Percentiles rank a stretch among this genome's conserved stretches.
These are phyloP conservation scores for Termitomyces bulborhizus DNA, from an alignment of 768 basidiomycete genomes.

Conservation along the genomic window DNA sequence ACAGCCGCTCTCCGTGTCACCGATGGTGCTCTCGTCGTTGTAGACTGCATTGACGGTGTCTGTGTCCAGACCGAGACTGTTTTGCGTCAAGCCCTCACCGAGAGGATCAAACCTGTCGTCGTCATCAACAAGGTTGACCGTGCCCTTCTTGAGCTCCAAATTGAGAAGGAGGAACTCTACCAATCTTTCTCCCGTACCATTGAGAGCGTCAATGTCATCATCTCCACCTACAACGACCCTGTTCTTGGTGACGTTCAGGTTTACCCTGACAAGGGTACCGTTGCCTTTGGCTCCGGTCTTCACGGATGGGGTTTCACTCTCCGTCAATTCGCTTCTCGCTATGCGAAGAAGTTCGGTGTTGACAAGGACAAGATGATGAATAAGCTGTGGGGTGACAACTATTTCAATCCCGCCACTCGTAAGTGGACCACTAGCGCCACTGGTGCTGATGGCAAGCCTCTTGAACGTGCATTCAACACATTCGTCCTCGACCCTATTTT, in stretches of 20 bases:
- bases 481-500: conserved; percentile 99
- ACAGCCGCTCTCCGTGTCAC: conserved; percentile 99
- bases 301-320: conserved; percentile 99
- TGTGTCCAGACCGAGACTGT: conserved; percentile 99
- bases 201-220: conserved; percentile 96
- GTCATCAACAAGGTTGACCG: conserved; percentile 99
- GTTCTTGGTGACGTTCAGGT: conserved; percentile 97
- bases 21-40: conserved; percentile 98
- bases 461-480: conserved; percentile 97
- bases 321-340: conserved; percentile 90
- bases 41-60: conserved; percentile 98
- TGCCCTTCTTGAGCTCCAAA: conserved; percentile 96
- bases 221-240: conserved; percentile 91
- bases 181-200: conserved; percentile 96
- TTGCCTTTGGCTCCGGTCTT: conserved; percentile 98
- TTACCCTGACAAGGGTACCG: conserved; percentile 95
- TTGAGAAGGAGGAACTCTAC: conserved; percentile 92
- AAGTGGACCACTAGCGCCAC: conserved; percentile 85
- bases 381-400: conserved; percentile 99
- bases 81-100: conserved; percentile 90
- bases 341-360: conserved; percentile 97
- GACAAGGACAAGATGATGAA: conserved; percentile 97
- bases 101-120: conserved; percentile 98
- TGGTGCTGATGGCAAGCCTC: conserved; percentile 76
- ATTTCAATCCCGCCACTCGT: conserved; percentile 92